These are phyloP conservation scores for Alternaria panax DNA, from an alignment of 2,329 filamentous ascomycete species.

Conservation along the genomic window DNA sequence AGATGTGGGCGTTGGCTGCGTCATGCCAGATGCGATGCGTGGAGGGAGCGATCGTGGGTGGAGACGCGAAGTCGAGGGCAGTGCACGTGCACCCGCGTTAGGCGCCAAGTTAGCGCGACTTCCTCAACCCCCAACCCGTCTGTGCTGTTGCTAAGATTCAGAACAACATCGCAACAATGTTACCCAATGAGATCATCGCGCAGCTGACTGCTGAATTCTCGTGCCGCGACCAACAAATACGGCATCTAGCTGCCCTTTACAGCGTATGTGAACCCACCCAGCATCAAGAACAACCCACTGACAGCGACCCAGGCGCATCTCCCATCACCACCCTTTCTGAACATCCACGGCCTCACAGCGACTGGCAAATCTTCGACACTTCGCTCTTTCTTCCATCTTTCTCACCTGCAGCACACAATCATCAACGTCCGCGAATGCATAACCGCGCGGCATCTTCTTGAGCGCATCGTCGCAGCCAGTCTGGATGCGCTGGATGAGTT, in stretches of 20 bases:
- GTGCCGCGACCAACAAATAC: slow-evolving; percentile 58
- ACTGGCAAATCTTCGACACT: slow-evolving; percentile 84
- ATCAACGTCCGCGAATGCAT: slow-evolving; percentile 79
- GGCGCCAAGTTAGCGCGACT: slow-evolving; percentile 24
- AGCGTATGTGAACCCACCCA: slow-evolving; percentile 44
- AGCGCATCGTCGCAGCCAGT: slow-evolving; percentile 68
- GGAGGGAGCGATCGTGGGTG: no score
- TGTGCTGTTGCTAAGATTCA: not conserved
- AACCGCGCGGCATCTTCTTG: slow-evolving; percentile 77
- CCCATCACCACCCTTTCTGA: slow-evolving; percentile 75
- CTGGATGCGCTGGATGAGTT: slow-evolving; percentile 47
- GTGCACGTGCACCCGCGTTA: slow-evolving; percentile 35
- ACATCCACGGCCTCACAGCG: slow-evolving; percentile 83
- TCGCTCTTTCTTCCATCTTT: slow-evolving; percentile 64
- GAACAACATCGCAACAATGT: slow-evolving; percentile 34
- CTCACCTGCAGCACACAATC: slow-evolving; percentile 64
- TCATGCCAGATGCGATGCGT: no score
- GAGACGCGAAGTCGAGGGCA: not conserved
- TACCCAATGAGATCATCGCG: slow-evolving; percentile 47
- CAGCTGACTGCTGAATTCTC: slow-evolving; percentile 50
- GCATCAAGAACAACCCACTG: slow-evolving; percentile 13
- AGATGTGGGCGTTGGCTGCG: no score
- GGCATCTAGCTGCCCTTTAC: slow-evolving; percentile 55
- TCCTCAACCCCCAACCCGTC: slow-evolving; percentile 1
- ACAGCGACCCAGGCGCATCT: slow-evolving; percentile 61